phyloP scores from a whole-genome alignment of 352 stramenopile species.

The Pythium insidiosum region DNA sequence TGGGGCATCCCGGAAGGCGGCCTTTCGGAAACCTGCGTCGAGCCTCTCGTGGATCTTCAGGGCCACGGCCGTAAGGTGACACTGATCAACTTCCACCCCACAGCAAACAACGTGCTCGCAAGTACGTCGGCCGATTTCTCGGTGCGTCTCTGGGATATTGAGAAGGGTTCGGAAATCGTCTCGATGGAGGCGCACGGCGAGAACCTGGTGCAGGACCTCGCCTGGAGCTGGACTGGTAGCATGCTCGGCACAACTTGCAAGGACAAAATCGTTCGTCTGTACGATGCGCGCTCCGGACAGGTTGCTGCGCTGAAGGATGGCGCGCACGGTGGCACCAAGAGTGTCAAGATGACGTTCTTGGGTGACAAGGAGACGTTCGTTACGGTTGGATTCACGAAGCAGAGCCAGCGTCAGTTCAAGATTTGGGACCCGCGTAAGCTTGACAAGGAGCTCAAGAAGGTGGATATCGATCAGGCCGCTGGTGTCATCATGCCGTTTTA shows the following conservation, averaged over 20 bases:
- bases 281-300: slow-evolving; percentile 91
- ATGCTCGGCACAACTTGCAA: slow-evolving; percentile 95
- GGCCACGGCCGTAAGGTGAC: slow-evolving; percentile 96
- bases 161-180: slow-evolving; percentile 90
- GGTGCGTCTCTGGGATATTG: slow-evolving; percentile 99
- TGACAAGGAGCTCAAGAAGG: slow-evolving; percentile 90
- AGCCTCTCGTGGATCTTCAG: slow-evolving; percentile 94
- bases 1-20: slow-evolving; percentile 95
- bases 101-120: slow-evolving; percentile 95
- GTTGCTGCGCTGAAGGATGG: slow-evolving; percentile 73
- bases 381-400: slow-evolving; percentile 95
- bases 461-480: slow-evolving; percentile 96
- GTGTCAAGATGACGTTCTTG: slow-evolving; percentile 95
- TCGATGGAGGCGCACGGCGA: slow-evolving; percentile 80
- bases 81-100: slow-evolving; percentile 97
- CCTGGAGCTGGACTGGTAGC: slow-evolving; percentile 96
- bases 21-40: slow-evolving; percentile 90
- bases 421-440: slow-evolving; percentile 85
- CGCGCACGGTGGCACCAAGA: slow-evolving; percentile 97
- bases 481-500: slow-evolving; percentile 99
- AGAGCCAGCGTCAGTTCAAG: slow-evolving; percentile 92
- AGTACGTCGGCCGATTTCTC: slow-evolving; percentile 94
- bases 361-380: slow-evolving; percentile 95
- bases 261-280: slow-evolving; percentile 97
- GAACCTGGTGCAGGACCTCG: slow-evolving; percentile 96